Base-by-base conservation (phyloP, 306 rosid species). In the Cucurbita argyrosperma region DNA sequence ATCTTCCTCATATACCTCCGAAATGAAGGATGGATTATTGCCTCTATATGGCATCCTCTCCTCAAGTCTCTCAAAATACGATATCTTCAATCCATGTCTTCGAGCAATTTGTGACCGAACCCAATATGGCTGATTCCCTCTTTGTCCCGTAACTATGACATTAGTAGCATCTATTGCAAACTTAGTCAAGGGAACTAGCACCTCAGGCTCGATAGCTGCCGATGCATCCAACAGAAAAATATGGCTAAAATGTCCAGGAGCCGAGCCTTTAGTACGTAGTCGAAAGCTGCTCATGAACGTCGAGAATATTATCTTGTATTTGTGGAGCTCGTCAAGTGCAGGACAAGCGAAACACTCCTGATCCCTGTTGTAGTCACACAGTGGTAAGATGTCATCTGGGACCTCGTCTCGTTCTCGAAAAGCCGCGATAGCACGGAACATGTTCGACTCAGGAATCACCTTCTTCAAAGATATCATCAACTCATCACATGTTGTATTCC, bases 181-280 rank as follows among this genome's bases (percentile, higher is more conserved):
- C 66, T 76, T 76, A 11, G 81, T 77, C 72, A 74, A 35, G 55
- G 84, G 50, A 15, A 82, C 76, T 51, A 78, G 0, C 6, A 76
- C 72, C 79, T 80, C 85, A 0, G 81, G 89, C 69, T 85, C 80
- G 10, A 63, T 82, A 16, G 81, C 76, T 46, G 65, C 56, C 3
- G 83, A 78, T 71, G 84, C 77, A 78, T 85, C 88, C 66, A 82
- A 67, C 63, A 76, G 74, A 55, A 80, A 82, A 35, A 73, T 68
- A 47, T 80, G 84, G 37, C 74, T 82, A 7, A 80, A 80, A 60
- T 82, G 84, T 45, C 81, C 82, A 14, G 72, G 61, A 2, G 65
- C 46, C 45, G 80, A 42, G 54, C 84, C 87, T 54, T 66, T 78
- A 30, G 61, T 60, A 49, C 73, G 79, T 6, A 84, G 72, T 35